A percentile compares a stretch with the other conserved stretches of the same genome.
phyloP scores from a whole-genome alignment of 352 stramenopile species.

The Globisporangium parvum region DNA sequence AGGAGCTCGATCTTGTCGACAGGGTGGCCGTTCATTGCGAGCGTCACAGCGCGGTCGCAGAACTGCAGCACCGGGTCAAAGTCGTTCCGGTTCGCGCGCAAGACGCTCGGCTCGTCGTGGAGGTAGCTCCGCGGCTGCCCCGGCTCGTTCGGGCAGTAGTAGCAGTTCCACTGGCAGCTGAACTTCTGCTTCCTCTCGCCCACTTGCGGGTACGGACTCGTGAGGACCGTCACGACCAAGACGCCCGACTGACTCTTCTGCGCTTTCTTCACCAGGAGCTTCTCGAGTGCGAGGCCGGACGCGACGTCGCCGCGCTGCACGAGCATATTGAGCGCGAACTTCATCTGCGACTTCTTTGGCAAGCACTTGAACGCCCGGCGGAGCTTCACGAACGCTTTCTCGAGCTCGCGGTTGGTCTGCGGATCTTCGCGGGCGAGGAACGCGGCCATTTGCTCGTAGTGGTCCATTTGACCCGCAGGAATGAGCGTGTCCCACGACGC shows the following conservation, averaged over 20 bases:
- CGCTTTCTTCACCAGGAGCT: conserved; percentile 85
- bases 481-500: conserved; percentile 80
- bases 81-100: conserved; percentile 89
- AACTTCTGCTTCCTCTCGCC: conserved; percentile 81
- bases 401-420: conserved; percentile 71
- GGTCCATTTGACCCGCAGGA: conserved; percentile 48
- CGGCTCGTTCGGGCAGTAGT: conserved; percentile 93
- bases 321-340: conserved; percentile 77
- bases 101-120: conserved; percentile 89
- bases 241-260: conserved; percentile 89
- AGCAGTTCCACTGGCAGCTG: conserved; percentile 94
- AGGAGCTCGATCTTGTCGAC: conserved; percentile 92
- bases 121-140: conserved; percentile 90
- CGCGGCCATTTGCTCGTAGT: conserved; percentile 74
- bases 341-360: conserved; percentile 90
- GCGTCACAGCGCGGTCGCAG: conserved; percentile 84
- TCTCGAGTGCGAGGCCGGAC: conserved; percentile 52
- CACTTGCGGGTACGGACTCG: conserved; percentile 84
- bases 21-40: conserved; percentile 90
- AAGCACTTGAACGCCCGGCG: conserved; percentile 85
- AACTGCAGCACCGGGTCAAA: conserved; percentile 92
- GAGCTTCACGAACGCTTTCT: conserved; percentile 82
- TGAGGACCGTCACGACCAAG: conserved; percentile 90
- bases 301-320: conserved; percentile 54
- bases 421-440: conserved; percentile 72